phyloP scores from a whole-genome alignment of 768 basidiomycete genomes.

The Trametes cingulata region DNA sequence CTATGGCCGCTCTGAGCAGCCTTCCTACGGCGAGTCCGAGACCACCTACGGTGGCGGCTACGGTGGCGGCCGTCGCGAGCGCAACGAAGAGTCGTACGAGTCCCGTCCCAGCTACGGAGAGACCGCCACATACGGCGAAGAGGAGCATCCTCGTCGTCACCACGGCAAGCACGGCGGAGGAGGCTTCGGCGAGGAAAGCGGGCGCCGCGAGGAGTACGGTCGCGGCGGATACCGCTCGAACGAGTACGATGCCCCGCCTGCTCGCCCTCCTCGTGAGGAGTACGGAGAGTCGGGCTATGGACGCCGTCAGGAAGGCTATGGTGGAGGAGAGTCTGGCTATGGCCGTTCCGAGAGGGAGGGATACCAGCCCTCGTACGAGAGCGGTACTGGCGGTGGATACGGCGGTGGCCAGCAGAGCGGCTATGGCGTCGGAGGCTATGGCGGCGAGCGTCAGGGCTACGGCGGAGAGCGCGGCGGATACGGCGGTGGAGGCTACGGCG shows the following conservation, averaged over 20 bases:
- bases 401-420: neutral
- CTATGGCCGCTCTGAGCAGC: slow-evolving; percentile 8
- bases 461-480: slow-evolving; percentile 6
- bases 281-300: slow-evolving; percentile 2
- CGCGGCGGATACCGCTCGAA: slow-evolving; percentile 18
- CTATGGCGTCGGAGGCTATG: slow-evolving; percentile 7
- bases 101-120: slow-evolving; percentile 10
- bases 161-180: slow-evolving; percentile 1
- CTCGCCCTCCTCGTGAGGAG: slow-evolving; percentile 13
- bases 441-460: slow-evolving; percentile 1
- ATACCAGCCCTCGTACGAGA: slow-evolving; percentile 6
- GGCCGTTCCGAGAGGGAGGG: slow-evolving; percentile 7
- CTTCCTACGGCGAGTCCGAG: slow-evolving; percentile 33
- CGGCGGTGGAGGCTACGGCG: neutral
- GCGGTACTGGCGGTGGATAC: neutral
- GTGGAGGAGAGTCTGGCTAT: slow-evolving; percentile 1
- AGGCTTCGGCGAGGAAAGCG: slow-evolving; percentile 12
- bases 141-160: slow-evolving; percentile 7
- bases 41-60: slow-evolving; percentile 41
- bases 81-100: slow-evolving; percentile 2
- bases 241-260: neutral
- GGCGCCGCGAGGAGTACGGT: slow-evolving; percentile 22
- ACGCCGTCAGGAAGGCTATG: slow-evolving; percentile 4
- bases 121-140: slow-evolving; percentile 10
- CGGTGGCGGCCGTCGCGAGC: slow-evolving; percentile 19